Evolutionary conservation across 257 asterid species (phyloP), one percentile per base, ranked within the genome.

Genomic region (Coffea eugenioides): DNA sequence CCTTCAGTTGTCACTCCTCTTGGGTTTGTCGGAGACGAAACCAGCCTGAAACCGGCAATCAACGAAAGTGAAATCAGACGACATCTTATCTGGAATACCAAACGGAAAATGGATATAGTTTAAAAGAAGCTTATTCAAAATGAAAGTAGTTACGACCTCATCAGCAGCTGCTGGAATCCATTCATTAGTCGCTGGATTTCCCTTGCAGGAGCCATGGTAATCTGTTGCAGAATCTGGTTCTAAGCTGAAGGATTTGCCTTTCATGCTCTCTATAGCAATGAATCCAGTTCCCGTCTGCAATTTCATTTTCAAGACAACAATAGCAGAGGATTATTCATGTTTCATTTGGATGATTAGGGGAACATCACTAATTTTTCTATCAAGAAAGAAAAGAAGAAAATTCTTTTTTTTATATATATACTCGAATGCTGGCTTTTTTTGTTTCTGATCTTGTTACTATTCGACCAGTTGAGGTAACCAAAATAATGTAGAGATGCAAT

Each of bases 131-230:
- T 46, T n/a, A 27, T 3, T 68, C 25, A 41, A 59, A 27, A 41
- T 39, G 20, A 11, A 9, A 4, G 16, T 14, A 11, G 43, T 5
- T 8, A 14, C 13, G 84, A 91, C 97, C 91, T 20, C 59, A 51
- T 82, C 86, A 65, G 66, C 66, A 73, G 89, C 45, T 27, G 96
- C 82, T 1, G 98, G 99, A 83, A 88, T 89, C 99, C 99, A 95
- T 36, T 95, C 99, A 83, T 95, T 95, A 23, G 99, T 95, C 45
- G 99, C 99, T 79, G 99, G 99, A 84, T 95, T 95, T 39, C 99
- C 97, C 80, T 61, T 90, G 90, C 79, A 46, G 0, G 94, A 86
- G 80, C 84, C 87, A 61, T 92, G 99, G 66, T 64, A n/a, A 66
- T 92, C 92, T 65, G 82, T 27, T 31, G 59, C 76, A 70, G 89